Evolutionary conservation across 1,284 basidiomycete species (phyloP), one percentile per base, ranked within the genome.

Genomic region (Rhodotorula sp.): DNA sequence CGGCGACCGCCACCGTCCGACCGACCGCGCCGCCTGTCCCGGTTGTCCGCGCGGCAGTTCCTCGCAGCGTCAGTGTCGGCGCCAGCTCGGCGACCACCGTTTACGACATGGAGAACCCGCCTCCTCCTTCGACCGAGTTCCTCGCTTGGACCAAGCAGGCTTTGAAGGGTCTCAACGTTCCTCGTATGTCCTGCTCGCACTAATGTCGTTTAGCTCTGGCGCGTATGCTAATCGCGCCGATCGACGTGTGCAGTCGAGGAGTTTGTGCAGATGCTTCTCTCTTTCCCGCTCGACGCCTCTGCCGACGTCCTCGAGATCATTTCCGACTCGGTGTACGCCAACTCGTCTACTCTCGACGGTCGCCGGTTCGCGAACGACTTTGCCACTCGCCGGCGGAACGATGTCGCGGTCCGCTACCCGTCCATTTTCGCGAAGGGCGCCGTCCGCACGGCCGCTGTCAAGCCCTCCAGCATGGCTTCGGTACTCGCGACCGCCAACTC

Each of bases 301-400:
- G 77, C 80, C 39, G 82, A 83, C 48, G 91, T 90, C 2, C 83
- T 89, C 54, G 93, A 97, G 82, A 89, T 96, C 79, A 96, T 97
- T 74, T 90, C 91, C 29, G 94, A 97, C 80, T 77, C 71, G 20
- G 77, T 99, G 68, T 99, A 99, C 80, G 90, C 92, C 54, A 93
- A 91, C 79, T 94, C 91, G 78, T 91, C 92, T 34, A 99, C 92
- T 3, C 86, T 99, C 56, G 94, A 99, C 79, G 97, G 97, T 1
- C 87, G 95, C 66, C 87, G 95, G 46, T 99, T 99, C 67, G 76
- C 78, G 43, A 78, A 79, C 70, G 76, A 78, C 62, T 79, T 75
- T 54, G 68, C 74, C 2, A 62, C 74, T 21, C 71, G 77, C 8
- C 68, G 78, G n/a, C 69, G 75, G 58, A 74, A 74, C 51, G 78